Base-by-base conservation (phyloP, 495 filamentous ascomycete species). In the Physcia stellaris region DNA sequence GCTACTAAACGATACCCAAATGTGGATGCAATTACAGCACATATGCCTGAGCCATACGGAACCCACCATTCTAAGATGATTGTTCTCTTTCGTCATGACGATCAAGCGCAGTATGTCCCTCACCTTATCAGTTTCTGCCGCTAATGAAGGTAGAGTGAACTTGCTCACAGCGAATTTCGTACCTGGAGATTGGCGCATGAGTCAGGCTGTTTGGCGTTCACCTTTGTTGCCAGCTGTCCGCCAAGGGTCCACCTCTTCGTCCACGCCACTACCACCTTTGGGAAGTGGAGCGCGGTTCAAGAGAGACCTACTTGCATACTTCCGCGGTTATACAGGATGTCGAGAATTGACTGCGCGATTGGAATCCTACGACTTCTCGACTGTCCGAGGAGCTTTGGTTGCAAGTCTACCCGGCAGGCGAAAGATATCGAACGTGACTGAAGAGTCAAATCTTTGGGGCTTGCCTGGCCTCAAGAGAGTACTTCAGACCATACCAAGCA, bases 141-240 rank as follows among this genome's bases (percentile, higher is more conserved):
- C n/a, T n/a, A n/a, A n/a, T n/a, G n/a, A n/a, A n/a, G n/a, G n/a
- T n/a, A n/a, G n/a, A n/a, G n/a, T n/a, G n/a, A n/a, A n/a, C n/a
- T n/a, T n/a, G n/a, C 83, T 90, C 43, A 95, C 87, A 0, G 84
- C 84, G 9, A 94, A 95, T 46, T 82, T 94, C 74, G 86, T 94
- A 30, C 53, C 64, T 17, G 67, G 73, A 32, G 87, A 95, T 59
- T 95, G 87, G 86, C 64, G 60, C 6, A 82, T 94, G 83, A 77
- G 74, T 0, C 84, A 95, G 51, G 86, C 77, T 1, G 72, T 78
- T 16, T 95, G 86, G 86, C 64, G 61, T 21, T 87, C 84, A 6
- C 86, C 84, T 15, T 55, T 76, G 0, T 73, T 94, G 6, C 80
- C 82, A 19, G 35, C 71, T 6, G 23, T 32, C n/a, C 3, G 5